These are phyloP conservation scores for Loxodes magnus DNA, from an alignment of 73 alveolate species.

Conservation along the genomic window DNA sequence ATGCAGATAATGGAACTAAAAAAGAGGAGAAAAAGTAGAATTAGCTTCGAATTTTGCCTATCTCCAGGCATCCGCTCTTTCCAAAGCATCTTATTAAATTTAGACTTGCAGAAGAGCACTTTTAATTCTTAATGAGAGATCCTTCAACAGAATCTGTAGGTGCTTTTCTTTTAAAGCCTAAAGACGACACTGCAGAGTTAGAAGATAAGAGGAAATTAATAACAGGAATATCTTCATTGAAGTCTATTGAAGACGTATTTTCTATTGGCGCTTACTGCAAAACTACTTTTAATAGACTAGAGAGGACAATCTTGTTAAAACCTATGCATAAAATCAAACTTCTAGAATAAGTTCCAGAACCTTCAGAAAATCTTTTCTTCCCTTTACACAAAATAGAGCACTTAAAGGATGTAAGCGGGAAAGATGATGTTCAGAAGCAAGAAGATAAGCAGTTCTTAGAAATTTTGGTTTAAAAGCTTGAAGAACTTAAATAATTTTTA, in stretches of 20 bases:
- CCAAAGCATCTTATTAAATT: constrained; percentile 5
- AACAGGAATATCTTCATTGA: constrained; percentile 3
- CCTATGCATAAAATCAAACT: constrained; percentile 33
- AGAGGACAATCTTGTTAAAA: constrained; percentile 17
- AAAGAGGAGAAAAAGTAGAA: too few species aligned
- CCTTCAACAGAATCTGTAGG: not conserved
- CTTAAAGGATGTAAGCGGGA: constrained; percentile 2
- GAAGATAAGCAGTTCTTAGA: constrained; percentile 24
- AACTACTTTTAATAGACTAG: constrained; percentile 24
- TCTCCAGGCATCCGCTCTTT: constrained; percentile 11
- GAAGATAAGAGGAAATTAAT: too few species aligned
- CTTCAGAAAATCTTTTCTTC: constrained; percentile 18
- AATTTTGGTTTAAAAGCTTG: constrained; percentile 26
- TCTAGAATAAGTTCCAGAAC: constrained; percentile 20
- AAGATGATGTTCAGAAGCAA: constrained; percentile 17
- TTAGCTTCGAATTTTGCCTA: constrained; percentile 12
- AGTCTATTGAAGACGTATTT: constrained; percentile 25
- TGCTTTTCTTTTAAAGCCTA: constrained; percentile 10
- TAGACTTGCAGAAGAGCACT: not conserved
- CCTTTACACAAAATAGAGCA: constrained; percentile 21
- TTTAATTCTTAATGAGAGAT: constrained; percentile 5
- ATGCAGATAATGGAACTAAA: too few species aligned
- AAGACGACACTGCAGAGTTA: constrained; percentile 2
- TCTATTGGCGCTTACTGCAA: constrained; percentile 34
- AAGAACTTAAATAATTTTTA: constrained; percentile 15